Base-by-base conservation (phyloP, 202 grass and related monocot species). In the Elaeis oleifera region DNA sequence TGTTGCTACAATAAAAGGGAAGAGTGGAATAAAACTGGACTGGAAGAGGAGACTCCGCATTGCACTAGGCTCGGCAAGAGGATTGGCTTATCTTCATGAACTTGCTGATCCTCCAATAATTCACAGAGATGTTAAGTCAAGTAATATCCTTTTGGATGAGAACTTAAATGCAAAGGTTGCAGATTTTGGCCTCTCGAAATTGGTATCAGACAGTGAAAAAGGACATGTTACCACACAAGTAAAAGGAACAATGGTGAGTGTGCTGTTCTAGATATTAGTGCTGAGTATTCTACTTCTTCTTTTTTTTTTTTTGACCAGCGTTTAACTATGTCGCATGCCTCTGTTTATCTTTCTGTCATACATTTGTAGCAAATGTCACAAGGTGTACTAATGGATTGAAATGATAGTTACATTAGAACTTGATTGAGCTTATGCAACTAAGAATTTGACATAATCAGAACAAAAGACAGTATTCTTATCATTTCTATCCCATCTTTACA, bases 71-170 rank as follows among this genome's bases (percentile, higher is more conserved):
- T 89, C 85, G 59, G 89, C 84, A 19, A 80, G 59, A 78, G 89
- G 89, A 44, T 70, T 95, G 62, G 89, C 89, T 53, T 95, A 95
- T 75, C 84, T 95, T 22, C 89, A 95, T 76, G 81, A 95, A 18
- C 85, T 89, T 78, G 89, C 89, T 54, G 66, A 85, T 83, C 85
- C 89, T 57, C 89, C 89, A 19, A 95, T 95, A 60, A 95, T 95
- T 74, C 89, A 89, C 58, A 85, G 89, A 71, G 89, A 94, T 74
- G 81, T 94, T 17, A 94, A 94, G 72, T 88, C 89, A 6, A 77
- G 75, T 28, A 94, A 94, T 74, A 88, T 94, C 29, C 79, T 94
- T 58, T 77, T 94, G 56, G 81, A 85, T 13, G 79, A 72, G 48
- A 85, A 80, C 72, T 69, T 95, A 72, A 85, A 73, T 0, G 81